Conservation (phyloP, 2,329 filamentous ascomycete genomes). For the Exophiala calicioides region DNA sequence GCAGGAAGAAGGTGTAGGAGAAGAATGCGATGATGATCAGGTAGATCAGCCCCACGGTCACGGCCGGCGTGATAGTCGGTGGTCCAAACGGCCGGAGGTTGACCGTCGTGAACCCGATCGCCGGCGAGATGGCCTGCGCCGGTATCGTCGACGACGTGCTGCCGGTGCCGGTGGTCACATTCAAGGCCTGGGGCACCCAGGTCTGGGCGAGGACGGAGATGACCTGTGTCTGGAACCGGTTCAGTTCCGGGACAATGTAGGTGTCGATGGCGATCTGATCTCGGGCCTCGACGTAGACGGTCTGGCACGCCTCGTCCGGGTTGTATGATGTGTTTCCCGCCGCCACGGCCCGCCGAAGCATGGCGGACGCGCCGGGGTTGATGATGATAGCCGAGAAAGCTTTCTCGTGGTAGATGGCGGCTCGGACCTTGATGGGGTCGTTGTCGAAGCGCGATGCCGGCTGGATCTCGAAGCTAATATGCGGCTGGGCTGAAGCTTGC, state of each 20-base stretch:
- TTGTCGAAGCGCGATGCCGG: slow-evolving; percentile 55
- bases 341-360: slow-evolving; percentile 57
- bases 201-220: slow-evolving; percentile 50
- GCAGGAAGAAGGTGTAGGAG: slow-evolving; percentile 65
- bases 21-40: slow-evolving; percentile 69
- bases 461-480: slow-evolving; percentile 49
- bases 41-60: slow-evolving; percentile 66
- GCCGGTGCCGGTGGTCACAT: slow-evolving; percentile 37
- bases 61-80: slow-evolving; percentile 56
- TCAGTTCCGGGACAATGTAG: slow-evolving; percentile 57
- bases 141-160: slow-evolving; percentile 47
- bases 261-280: slow-evolving; percentile 57
- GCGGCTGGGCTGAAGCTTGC: slow-evolving; percentile 44
- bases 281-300: slow-evolving; percentile 57
- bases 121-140: slow-evolving; percentile 57
- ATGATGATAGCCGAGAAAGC: slow-evolving; percentile 64
- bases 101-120: slow-evolving; percentile 56
- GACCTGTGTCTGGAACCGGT: slow-evolving; percentile 50
- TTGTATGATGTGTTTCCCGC: slow-evolving; percentile 61
- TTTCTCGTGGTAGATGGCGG: slow-evolving; percentile 60
- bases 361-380: slow-evolving; percentile 61
- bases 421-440: slow-evolving; percentile 58
- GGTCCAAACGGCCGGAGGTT: slow-evolving; percentile 64
- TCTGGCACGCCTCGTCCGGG: slow-evolving; percentile 59
- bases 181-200: slow-evolving; percentile 40